A percentile compares a stretch with the other conserved stretches of the same genome.
Conservation (phyloP, 1,284 basidiomycete species). For the Ganoderma resinaceum region DNA sequence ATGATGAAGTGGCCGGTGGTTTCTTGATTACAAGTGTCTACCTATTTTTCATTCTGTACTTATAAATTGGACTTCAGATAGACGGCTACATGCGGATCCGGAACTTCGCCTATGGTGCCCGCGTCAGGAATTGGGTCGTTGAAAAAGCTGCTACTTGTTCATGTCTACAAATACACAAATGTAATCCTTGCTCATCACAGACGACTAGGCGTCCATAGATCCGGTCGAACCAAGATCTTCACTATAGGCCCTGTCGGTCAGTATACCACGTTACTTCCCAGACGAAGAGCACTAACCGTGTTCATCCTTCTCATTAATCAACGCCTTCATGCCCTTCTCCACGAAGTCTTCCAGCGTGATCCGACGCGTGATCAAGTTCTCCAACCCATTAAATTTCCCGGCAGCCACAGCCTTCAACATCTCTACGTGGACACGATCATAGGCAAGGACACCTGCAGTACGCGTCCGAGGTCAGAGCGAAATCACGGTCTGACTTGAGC, state of each 20-base stretch:
- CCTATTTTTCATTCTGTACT: too few species aligned
- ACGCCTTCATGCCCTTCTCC: constrained; percentile 40
- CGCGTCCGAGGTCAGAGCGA: not conserved
- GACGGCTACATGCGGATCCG: too few species aligned
- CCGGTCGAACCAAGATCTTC: constrained; percentile 6
- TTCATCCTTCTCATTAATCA: constrained; percentile 42
- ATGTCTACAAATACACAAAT: not conserved
- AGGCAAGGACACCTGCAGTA: constrained; percentile 12
- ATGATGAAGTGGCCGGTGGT: too few species aligned
- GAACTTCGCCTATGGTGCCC: too few species aligned
- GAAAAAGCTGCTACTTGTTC: not conserved
- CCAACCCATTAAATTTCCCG: constrained; percentile 37
- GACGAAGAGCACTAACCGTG: constrained; percentile 32
- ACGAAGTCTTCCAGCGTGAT: constrained; percentile 42
- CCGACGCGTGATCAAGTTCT: constrained; percentile 39
- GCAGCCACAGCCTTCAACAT: constrained; percentile 38
- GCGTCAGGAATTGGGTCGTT: too few species aligned
- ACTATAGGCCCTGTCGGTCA: not conserved
- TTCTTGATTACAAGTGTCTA: not conserved
- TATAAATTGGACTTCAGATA: too few species aligned
- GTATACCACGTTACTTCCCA: not conserved
- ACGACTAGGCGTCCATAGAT: not conserved
- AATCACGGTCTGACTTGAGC: not conserved
- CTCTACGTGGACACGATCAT: constrained; percentile 36
- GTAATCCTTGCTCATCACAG: not conserved